A percentile compares a stretch with the other conserved stretches of the same genome.
Conservation (phyloP, 2,329 filamentous ascomycete species). For the Exophiala spinifera region DNA sequence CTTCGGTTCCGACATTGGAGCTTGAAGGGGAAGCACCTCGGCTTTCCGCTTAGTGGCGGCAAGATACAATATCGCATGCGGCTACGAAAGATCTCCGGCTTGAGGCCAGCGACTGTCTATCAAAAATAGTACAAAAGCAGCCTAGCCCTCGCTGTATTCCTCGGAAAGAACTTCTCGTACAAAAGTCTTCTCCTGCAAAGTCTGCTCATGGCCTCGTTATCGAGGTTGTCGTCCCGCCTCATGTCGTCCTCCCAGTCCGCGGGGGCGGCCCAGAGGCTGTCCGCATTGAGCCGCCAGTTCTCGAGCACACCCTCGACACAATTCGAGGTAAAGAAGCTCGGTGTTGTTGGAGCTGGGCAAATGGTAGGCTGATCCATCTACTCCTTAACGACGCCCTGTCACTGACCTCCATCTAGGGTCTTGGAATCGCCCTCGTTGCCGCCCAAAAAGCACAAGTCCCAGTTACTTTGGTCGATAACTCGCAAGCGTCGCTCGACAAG, state of each 20-base stretch:
- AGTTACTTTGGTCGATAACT: conserved; percentile 81
- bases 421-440: conserved; percentile 93
- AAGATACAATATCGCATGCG: background rate
- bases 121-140: background rate
- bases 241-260: conserved; percentile 35
- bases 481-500: conserved; percentile 80
- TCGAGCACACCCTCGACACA: conserved; percentile 62
- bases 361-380: conserved; percentile 63
- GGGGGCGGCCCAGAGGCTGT: conserved; percentile 36
- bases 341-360: conserved; percentile 91
- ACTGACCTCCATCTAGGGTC: conserved; percentile 57
- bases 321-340: conserved; percentile 78
- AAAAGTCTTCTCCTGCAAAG: background rate
- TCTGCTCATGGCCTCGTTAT: conserved; percentile 21
- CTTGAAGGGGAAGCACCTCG: background rate
- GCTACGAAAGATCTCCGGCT: background rate
- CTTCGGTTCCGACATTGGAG: too few species aligned
- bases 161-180: background rate
- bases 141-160: background rate
- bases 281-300: conserved; percentile 54
- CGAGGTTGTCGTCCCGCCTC: conserved; percentile 33
- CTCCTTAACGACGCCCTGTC: background rate
- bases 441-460: conserved; percentile 78
- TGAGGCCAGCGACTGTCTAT: background rate
- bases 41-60: background rate